Evolutionary conservation across 2,329 filamentous ascomycete species (phyloP).

Genomic region (Cercospora berteroae): DNA sequence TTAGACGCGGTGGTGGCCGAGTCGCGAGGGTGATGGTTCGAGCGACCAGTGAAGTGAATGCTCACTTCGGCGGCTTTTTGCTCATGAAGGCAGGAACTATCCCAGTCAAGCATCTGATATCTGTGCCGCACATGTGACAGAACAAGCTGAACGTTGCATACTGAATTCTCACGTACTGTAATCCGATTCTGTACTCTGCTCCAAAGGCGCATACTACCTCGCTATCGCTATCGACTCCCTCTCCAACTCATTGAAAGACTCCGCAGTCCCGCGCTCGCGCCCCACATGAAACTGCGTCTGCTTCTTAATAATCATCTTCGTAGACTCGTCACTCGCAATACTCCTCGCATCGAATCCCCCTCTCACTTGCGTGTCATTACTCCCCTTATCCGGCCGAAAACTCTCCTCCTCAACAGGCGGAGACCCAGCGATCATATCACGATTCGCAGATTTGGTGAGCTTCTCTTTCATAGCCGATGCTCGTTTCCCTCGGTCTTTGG

Average conservation of each 20-base stretch:
- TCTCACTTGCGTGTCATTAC: constrained; percentile 5
- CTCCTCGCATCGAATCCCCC: constrained; percentile 15
- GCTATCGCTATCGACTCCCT: not conserved
- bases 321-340: constrained; percentile 20
- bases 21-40: not conserved
- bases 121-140: not conserved
- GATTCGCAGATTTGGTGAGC: not conserved
- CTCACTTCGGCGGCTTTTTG: too few relatives aligned
- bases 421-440: not conserved
- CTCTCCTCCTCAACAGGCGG: not conserved
- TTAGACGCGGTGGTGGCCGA: not conserved
- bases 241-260: not conserved
- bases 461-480: constrained; percentile 4
- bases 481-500: not conserved
- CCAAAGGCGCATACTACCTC: not conserved
- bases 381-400: constrained; percentile 2
- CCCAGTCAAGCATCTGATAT: too few relatives aligned
- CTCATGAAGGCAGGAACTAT: too few relatives aligned
- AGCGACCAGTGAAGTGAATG: not conserved
- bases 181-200: not conserved
- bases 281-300: constrained; percentile 21
- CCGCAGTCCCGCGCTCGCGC: not conserved
- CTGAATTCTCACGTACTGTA: not conserved
- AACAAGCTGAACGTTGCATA: not conserved
- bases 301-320: constrained; percentile 26